A percentile compares a stretch with the other conserved stretches of the same genome.
phyloP scores from a whole-genome alignment of 768 basidiomycete genomes.

The Mycena leptocephala region DNA sequence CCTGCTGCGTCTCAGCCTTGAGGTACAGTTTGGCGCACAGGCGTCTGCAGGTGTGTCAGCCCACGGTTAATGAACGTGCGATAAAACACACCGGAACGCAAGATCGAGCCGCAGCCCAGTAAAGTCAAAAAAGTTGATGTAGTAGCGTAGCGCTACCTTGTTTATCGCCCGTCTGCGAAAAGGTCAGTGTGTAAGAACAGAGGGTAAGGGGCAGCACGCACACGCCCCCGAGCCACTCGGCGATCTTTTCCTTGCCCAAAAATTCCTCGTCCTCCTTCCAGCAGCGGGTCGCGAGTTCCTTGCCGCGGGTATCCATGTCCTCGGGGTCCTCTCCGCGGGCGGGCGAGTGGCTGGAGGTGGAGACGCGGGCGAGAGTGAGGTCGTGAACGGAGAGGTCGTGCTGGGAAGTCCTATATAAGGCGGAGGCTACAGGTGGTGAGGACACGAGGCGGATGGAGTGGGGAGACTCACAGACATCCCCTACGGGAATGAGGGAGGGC shows the following conservation, averaged over 20 bases:
- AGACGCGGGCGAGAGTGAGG: slow-evolving; percentile 60
- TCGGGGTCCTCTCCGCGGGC: slow-evolving; percentile 63
- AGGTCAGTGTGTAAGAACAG: background rate
- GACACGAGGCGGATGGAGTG: slow-evolving; percentile 29
- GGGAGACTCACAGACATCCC: slow-evolving; percentile 64
- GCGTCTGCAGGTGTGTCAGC: slow-evolving; percentile 62
- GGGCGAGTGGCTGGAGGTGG: slow-evolving; percentile 60
- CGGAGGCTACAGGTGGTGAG: slow-evolving; percentile 38
- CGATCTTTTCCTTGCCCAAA: slow-evolving; percentile 91
- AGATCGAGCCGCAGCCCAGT: slow-evolving; percentile 84
- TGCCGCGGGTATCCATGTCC: slow-evolving; percentile 77
- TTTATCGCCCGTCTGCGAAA: slow-evolving; percentile 80
- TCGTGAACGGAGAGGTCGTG: slow-evolving; percentile 67
- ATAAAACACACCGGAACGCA: slow-evolving; percentile 82
- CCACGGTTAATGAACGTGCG: background rate
- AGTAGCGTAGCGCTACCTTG: slow-evolving; percentile 81
- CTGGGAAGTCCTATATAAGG: slow-evolving; percentile 43
- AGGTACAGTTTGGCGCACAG: slow-evolving; percentile 94
- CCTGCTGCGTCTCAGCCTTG: slow-evolving; percentile 97
- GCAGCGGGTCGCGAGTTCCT: slow-evolving; percentile 83
- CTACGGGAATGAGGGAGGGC: slow-evolving; percentile 79
- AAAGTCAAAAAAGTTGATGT: slow-evolving; percentile 94
- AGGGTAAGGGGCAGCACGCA: slow-evolving; percentile 62
- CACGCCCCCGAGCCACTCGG: slow-evolving; percentile 96
- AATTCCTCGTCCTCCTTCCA: slow-evolving; percentile 92